These are phyloP conservation scores for Geotrichum reessii DNA, from an alignment of 1,139 yeast species.

Conservation along the genomic window DNA sequence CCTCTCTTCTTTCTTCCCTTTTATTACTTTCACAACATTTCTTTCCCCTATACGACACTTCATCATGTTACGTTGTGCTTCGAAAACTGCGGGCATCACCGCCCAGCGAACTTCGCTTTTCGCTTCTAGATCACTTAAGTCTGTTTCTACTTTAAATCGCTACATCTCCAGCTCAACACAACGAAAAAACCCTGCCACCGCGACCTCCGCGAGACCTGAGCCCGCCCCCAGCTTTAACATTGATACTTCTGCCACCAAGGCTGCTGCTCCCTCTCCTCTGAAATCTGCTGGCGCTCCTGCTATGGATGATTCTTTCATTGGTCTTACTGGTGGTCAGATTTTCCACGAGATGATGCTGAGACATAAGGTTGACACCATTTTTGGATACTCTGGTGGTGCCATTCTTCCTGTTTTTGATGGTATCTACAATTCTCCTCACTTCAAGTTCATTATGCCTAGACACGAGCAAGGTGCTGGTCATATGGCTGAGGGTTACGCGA, in stretches of 20 bases:
- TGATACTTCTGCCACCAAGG: conserved; percentile 20
- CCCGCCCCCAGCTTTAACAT: conserved; percentile 50
- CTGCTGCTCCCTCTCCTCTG: conserved; percentile 9
- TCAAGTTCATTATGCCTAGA: conserved; percentile 86
- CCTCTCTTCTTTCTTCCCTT: background rate
- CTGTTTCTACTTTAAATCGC: background rate
- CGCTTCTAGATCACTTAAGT: background rate
- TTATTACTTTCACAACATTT: background rate
- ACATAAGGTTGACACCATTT: conserved; percentile 89
- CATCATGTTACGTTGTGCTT: conserved; percentile 17
- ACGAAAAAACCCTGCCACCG: conserved; percentile 17
- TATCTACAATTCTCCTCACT: conserved; percentile 81
- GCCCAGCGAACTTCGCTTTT: conserved; percentile 12
- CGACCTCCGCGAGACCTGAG: conserved; percentile 37
- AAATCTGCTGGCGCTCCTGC: conserved; percentile 19
- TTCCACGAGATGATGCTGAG: conserved; percentile 98
- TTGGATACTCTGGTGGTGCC: conserved; percentile 98
- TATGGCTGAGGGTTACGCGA: conserved; percentile 98
- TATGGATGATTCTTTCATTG: conserved; percentile 53
- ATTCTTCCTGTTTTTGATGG: conserved; percentile 97
- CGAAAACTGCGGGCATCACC: conserved; percentile 8
- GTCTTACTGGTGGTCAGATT: conserved; percentile 94
- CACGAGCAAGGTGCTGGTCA: conserved; percentile 99
- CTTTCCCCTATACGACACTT: background rate
- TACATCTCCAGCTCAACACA: conserved; percentile 15